These are phyloP conservation scores for Hortaea sp. DNA, from an alignment of 2,329 filamentous ascomycete species.

Conservation along the genomic window DNA sequence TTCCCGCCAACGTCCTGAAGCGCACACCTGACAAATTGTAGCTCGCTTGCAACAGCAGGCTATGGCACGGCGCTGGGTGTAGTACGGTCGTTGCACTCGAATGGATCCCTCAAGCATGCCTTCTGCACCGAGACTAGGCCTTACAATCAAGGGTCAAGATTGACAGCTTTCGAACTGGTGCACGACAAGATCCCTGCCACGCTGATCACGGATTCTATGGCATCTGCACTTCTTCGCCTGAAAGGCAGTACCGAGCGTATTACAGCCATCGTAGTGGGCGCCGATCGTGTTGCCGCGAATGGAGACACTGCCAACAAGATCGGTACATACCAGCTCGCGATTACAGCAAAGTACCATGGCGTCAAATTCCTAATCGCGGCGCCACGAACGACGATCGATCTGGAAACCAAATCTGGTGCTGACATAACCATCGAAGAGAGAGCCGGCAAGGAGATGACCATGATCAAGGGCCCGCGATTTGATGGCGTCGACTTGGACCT, in stretches of 20 bases:
- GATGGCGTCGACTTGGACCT: conserved; percentile 52
- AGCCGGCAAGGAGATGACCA: conserved; percentile 68
- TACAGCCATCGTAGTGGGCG: conserved; percentile 81
- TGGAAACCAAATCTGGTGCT: conserved; percentile 64
- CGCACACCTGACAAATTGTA: conserved; percentile 27
- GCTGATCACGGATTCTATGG: conserved; percentile 94
- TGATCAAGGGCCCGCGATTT: conserved; percentile 66
- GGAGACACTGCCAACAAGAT: conserved; percentile 99
- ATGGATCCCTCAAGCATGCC: conserved; percentile 61
- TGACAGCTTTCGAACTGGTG: conserved; percentile 94
- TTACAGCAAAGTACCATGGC: conserved; percentile 78
- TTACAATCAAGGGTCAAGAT: conserved; percentile 91
- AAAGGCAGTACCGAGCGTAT: conserved; percentile 55
- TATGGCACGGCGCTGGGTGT: conserved; percentile 94
- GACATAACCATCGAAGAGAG: conserved; percentile 89
- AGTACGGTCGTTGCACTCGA: conserved; percentile 67
- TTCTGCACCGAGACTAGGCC: conserved; percentile 96
- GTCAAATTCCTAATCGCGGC: conserved; percentile 93
- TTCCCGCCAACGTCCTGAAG: not conserved
- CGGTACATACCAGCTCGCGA: conserved; percentile 84
- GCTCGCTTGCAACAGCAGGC: conserved; percentile 90
- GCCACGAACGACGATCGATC: conserved; percentile 86
- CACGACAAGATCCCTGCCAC: conserved; percentile 87
- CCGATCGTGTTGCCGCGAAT: conserved; percentile 89
- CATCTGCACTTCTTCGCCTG: conserved; percentile 66